Evolutionary conservation across 345 rosid genomes (phyloP).

Genomic region (Xanthoceras sorbifolium): DNA sequence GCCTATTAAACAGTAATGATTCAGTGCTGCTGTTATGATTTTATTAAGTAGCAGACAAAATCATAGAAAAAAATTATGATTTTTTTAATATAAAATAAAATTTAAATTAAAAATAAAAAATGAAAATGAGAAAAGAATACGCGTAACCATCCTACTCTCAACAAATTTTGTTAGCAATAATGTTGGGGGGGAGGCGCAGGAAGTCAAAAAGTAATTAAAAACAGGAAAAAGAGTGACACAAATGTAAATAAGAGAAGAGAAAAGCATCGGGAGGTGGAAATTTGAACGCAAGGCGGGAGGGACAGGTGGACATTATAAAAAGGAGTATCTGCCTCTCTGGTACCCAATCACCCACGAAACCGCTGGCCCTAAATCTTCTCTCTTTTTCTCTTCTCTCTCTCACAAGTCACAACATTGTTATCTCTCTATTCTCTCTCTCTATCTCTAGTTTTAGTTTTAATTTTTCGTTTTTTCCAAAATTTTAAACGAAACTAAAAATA

Average conservation of each 20-base stretch:
- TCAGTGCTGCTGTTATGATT: background rate
- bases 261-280: conserved; percentile 6
- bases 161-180: conserved; percentile 15
- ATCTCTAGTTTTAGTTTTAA: background rate
- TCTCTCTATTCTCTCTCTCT: background rate
- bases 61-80: background rate
- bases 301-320: conserved; percentile 19
- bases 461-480: background rate
- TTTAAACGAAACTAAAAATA: background rate
- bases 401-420: background rate
- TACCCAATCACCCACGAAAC: conserved; percentile 18
- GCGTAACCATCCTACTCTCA: background rate
- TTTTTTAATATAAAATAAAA: no score
- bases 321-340: conserved; percentile 11
- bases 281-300: conserved; percentile 30
- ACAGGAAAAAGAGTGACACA: background rate
- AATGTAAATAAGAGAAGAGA: conserved; percentile 12
- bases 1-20: background rate
- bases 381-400: background rate
- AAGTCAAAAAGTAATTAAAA: background rate
- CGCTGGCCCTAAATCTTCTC: conserved; percentile 28
- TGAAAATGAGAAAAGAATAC: background rate
- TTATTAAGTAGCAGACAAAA: background rate
- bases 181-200: background rate
- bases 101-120: background rate